Conservation (phyloP, 768 basidiomycete genomes). For the Pholiota molesta region DNA sequence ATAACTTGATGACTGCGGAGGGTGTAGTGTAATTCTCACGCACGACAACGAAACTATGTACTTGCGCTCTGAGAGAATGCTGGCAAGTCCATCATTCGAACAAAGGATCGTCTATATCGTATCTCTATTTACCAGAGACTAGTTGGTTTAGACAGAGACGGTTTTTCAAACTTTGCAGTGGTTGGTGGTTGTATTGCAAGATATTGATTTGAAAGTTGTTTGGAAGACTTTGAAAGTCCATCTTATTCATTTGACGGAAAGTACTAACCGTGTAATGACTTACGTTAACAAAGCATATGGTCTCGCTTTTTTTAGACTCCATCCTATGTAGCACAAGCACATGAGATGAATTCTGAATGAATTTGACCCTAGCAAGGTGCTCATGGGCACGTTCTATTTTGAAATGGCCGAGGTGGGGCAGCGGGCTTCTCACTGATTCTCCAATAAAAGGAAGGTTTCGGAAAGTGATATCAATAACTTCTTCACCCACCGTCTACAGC, state of each 20-base stretch:
- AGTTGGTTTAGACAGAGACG: too few species aligned
- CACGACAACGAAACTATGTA: neutral
- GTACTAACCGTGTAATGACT: too few species aligned
- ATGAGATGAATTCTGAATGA: neutral
- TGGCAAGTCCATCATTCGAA: too few species aligned
- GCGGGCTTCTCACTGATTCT: neutral
- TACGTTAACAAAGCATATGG: too few species aligned
- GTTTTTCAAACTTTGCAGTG: too few species aligned
- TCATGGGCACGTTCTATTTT: neutral
- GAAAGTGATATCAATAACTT: neutral
- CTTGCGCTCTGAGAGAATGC: too few species aligned
- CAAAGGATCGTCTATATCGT: too few species aligned
- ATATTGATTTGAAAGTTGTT: too few species aligned
- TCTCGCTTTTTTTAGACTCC: neutral
- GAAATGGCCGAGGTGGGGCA: neutral
- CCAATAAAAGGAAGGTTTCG: neutral
- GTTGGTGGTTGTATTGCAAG: too few species aligned
- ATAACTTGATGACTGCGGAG: neutral
- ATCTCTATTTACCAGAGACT: too few species aligned
- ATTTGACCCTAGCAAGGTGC: neutral
- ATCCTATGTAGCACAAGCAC: neutral
- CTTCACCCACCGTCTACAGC: neutral
- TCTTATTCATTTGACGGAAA: too few species aligned
- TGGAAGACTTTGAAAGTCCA: too few species aligned
- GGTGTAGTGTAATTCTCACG: neutral